Evolutionary conservation across 2,329 filamentous ascomycete genomes (phyloP).

Genomic region (Alternaria alternata): DNA sequence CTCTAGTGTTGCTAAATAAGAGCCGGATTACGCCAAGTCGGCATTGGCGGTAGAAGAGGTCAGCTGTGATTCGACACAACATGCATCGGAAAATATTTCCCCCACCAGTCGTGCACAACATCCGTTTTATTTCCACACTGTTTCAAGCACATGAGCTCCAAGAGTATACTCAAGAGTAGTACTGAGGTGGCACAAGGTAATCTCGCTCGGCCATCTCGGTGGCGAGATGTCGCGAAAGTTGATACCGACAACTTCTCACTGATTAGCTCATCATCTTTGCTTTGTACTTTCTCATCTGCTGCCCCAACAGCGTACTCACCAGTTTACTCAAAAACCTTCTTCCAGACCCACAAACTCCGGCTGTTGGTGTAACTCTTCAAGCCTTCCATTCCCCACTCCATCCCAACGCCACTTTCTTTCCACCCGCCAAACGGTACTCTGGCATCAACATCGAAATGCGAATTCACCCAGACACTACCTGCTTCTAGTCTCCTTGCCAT

Average conservation of each 20-base stretch:
- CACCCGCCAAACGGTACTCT: conserved; percentile 71
- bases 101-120: not conserved
- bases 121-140: not conserved
- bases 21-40: not conserved
- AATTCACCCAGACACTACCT: conserved; percentile 61
- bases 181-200: not conserved
- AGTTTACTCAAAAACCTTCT: not conserved
- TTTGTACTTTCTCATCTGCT: not conserved
- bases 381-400: conserved; percentile 62
- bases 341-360: not conserved
- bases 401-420: conserved; percentile 79
- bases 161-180: not conserved
- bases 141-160: not conserved
- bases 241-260: not conserved
- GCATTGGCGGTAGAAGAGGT: not conserved
- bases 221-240: not conserved
- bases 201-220: not conserved
- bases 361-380: conserved; percentile 32
- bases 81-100: not conserved
- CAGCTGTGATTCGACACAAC: not conserved
- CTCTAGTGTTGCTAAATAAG: not conserved
- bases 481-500: conserved; percentile 58
- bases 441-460: conserved; percentile 43
- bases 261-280: not conserved
- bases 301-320: too few relatives aligned